These are phyloP conservation scores for Arthrobotrys pseudoclavata DNA, from an alignment of 2,329 filamentous ascomycete genomes.

Conservation along the genomic window DNA sequence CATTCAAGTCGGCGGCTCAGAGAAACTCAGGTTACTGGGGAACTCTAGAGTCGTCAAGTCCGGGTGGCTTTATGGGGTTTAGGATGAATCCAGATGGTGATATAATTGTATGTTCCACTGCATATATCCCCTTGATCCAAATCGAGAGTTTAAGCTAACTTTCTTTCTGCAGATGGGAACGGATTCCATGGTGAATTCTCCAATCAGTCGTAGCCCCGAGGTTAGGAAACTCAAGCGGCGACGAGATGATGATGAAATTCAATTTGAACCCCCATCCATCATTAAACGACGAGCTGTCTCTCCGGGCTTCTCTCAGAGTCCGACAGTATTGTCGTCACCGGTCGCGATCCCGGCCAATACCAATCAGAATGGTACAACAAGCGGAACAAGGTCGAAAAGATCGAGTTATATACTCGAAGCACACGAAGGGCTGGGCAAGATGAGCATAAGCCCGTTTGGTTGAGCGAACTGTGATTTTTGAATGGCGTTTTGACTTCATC, in stretches of 20 bases:
- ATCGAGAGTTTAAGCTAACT: slow-evolving; percentile 16
- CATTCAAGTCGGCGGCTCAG: slow-evolving; percentile 55
- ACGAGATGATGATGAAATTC: slow-evolving; percentile 56
- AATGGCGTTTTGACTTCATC: background rate
- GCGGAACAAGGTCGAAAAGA: slow-evolving; percentile 41
- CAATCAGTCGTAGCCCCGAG: slow-evolving; percentile 52
- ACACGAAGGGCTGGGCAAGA: slow-evolving; percentile 63
- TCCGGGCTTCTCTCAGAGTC: slow-evolving; percentile 63
- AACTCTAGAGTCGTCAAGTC: slow-evolving; percentile 57
- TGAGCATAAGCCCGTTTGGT: slow-evolving; percentile 62
- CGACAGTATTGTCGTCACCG: slow-evolving; percentile 62
- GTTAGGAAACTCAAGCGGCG: slow-evolving; percentile 54
- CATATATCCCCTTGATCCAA: background rate
- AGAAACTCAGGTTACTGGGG: slow-evolving; percentile 58
- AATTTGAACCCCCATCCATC: slow-evolving; percentile 61
- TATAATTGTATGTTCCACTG: slow-evolving; percentile 46
- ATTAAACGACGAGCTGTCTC: slow-evolving; percentile 63
- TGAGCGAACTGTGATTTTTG: slow-evolving; percentile 2
- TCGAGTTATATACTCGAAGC: slow-evolving; percentile 61
- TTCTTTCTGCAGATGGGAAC: slow-evolving; percentile 47
- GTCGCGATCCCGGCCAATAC: slow-evolving; percentile 50
- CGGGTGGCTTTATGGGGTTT: slow-evolving; percentile 54
- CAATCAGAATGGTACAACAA: slow-evolving; percentile 51
- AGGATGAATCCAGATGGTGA: slow-evolving; percentile 57
- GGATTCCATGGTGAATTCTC: slow-evolving; percentile 59